These are phyloP conservation scores for Penicillium sp. DNA, from an alignment of 2,329 filamentous ascomycete genomes.

Conservation along the genomic window DNA sequence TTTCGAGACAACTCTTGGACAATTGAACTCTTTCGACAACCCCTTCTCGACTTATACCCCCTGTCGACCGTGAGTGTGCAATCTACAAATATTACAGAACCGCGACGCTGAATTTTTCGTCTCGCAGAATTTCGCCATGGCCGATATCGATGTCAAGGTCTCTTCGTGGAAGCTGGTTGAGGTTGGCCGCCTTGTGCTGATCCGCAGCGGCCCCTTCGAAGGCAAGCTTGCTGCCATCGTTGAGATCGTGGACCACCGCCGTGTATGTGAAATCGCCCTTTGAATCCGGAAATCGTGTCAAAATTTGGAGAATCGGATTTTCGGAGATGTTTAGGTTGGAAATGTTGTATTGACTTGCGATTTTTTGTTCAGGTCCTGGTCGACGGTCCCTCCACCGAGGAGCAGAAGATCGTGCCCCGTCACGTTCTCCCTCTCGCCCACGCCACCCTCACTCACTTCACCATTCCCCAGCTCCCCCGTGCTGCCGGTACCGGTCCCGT, in stretches of 20 bases:
- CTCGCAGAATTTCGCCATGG: constrained; percentile 61
- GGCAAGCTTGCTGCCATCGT: constrained; percentile 89
- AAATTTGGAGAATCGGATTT: constrained; percentile 5
- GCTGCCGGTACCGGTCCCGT: constrained; percentile 72
- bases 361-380: constrained; percentile 66
- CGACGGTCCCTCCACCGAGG: constrained; percentile 80
- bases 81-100: constrained; percentile 8
- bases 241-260: constrained; percentile 99
- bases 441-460: constrained; percentile 79
- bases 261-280: constrained; percentile 57
- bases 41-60: constrained; percentile 33
- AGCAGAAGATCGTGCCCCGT: constrained; percentile 71
- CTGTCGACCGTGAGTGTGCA: constrained; percentile 37
- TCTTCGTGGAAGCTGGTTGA: constrained; percentile 92
- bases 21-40: constrained; percentile 25
- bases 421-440: constrained; percentile 74
- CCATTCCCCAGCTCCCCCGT: constrained; percentile 76
- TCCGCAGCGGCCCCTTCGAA: constrained; percentile 70
- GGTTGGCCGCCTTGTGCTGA: constrained; percentile 92
- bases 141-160: constrained; percentile 71
- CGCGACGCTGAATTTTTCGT: constrained; percentile 22
- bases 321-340: constrained; percentile 3
- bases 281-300: constrained; percentile 8
- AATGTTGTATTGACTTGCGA: constrained; percentile 16
- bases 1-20: constrained; percentile 33